Conservation (phyloP, 352 stramenopile species). For the Globisporangium megalacanthum region DNA sequence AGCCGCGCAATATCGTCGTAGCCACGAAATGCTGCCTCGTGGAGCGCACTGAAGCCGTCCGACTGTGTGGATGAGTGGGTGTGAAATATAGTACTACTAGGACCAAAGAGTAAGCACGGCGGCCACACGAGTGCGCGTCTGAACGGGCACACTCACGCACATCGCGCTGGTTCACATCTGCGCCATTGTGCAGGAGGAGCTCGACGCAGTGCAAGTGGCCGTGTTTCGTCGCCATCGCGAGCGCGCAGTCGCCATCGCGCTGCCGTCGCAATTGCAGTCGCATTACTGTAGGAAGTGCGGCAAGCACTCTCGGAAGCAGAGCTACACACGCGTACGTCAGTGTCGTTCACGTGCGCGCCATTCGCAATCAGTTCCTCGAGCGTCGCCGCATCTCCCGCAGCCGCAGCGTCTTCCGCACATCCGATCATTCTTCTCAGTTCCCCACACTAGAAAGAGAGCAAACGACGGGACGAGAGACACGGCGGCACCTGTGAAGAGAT, state of each 20-base stretch:
- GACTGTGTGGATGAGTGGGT: constrained; percentile 19
- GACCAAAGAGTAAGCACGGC: too few species aligned
- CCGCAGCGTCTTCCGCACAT: constrained; percentile 31
- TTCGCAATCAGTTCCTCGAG: constrained; percentile 33
- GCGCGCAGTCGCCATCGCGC: constrained; percentile 53
- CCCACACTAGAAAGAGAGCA: too few species aligned
- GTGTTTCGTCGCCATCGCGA: constrained; percentile 57
- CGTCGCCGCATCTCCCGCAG: constrained; percentile 26
- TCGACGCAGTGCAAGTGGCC: constrained; percentile 42
- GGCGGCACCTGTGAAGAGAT: constrained; percentile 48
- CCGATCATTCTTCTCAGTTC: not conserved
- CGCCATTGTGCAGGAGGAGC: constrained; percentile 40
- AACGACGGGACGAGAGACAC: not conserved
- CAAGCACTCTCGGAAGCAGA: not conserved
- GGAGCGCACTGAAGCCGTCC: constrained; percentile 61
- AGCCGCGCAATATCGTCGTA: constrained; percentile 57
- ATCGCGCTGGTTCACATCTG: constrained; percentile 60
- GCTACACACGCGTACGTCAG: constrained; percentile 20
- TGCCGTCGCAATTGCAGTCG: constrained; percentile 8
- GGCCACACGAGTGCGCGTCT: not conserved
- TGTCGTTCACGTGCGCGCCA: constrained; percentile 49
- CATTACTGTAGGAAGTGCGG: not conserved
- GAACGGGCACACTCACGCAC: constrained; percentile 15
- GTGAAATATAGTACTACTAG: not conserved
- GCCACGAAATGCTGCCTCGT: constrained; percentile 60